These are phyloP conservation scores for Ogataea methylovora DNA, from an alignment of 805 yeast genomes.

Conservation along the genomic window DNA sequence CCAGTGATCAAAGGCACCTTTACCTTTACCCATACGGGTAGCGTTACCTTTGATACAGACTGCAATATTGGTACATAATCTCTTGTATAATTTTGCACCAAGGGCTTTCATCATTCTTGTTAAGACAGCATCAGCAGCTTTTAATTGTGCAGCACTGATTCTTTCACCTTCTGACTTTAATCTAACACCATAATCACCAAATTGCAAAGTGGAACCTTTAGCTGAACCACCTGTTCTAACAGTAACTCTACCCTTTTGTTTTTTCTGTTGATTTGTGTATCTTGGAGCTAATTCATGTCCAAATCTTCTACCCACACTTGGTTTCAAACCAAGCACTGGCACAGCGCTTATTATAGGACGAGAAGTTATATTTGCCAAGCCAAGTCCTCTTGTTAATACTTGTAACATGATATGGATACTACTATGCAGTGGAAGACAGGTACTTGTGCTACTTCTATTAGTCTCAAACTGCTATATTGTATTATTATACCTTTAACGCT, in stretches of 20 bases:
- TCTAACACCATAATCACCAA: conserved; percentile 82
- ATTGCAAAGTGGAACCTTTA: conserved; percentile 76
- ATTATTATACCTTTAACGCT: no score
- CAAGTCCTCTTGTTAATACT: no score
- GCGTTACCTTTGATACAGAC: conserved; percentile 97
- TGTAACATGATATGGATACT: no score
- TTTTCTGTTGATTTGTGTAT: conserved; percentile 58
- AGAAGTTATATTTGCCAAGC: no score
- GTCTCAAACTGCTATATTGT: no score
- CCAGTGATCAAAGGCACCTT: conserved; percentile 97
- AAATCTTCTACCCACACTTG: conserved; percentile 29
- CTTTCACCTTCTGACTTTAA: conserved; percentile 84
- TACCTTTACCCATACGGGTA: conserved; percentile 99
- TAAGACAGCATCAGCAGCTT: conserved; percentile 84
- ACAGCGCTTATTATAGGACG: neutral
- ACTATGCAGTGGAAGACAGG: no score
- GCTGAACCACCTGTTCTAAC: conserved; percentile 92
- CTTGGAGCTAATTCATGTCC: conserved; percentile 76
- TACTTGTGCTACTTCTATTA: no score
- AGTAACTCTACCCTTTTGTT: conserved; percentile 89
- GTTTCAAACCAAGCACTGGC: conserved; percentile 3
- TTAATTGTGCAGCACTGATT: conserved; percentile 77
- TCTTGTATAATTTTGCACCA: conserved; percentile 67
- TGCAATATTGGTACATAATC: conserved; percentile 79
- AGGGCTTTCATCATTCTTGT: conserved; percentile 78